Conservation (phyloP, 306 rosid genomes). For the Citrullus mucosospermus region DNA sequence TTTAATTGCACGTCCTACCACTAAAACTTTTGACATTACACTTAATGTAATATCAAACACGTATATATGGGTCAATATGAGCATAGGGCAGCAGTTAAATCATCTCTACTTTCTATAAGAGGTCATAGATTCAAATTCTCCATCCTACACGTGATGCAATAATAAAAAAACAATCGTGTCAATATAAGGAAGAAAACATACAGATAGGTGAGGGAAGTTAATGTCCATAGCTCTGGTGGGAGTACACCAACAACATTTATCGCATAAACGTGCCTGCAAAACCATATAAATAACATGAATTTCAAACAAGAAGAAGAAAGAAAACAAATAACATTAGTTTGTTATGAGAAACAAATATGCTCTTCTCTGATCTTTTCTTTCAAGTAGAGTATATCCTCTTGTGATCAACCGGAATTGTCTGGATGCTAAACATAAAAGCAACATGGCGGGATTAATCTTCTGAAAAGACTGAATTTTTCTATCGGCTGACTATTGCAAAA, state of each 20-base stretch:
- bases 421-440: not conserved
- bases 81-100: not conserved
- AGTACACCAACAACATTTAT: conserved; percentile 31
- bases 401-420: not conserved
- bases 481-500: not conserved
- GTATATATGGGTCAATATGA: not conserved
- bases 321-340: not conserved
- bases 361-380: not conserved
- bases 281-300: not conserved
- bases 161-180: not conserved
- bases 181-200: conserved; percentile 18
- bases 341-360: not conserved
- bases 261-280: conserved; percentile 50
- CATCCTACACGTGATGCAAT: not conserved
- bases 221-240: conserved; percentile 67
- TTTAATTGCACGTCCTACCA: not conserved
- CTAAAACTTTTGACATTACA: not conserved
- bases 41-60: not conserved
- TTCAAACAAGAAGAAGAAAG: not conserved
- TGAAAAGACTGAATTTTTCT: not conserved
- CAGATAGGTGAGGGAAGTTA: conserved; percentile 48
- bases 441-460: not conserved
- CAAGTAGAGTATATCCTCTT: not conserved
- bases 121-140: not conserved
- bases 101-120: not conserved